phyloP scores from a whole-genome alignment of 2,329 filamentous ascomycete genomes.

The Xylaria sp. region DNA sequence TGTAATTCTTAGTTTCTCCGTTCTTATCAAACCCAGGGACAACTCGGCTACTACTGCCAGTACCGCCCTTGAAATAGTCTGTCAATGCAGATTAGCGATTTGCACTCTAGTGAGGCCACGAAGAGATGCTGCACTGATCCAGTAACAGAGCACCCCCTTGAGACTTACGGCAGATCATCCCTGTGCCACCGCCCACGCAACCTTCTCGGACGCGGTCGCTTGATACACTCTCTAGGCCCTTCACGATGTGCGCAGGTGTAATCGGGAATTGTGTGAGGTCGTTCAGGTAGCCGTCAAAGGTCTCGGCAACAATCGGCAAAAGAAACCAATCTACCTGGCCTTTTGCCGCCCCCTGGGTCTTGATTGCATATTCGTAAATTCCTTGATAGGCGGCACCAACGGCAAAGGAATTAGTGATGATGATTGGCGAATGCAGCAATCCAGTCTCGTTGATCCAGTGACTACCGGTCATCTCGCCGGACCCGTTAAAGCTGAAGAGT shows the following conservation, averaged over 20 bases:
- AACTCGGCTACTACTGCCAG: constrained; percentile 69
- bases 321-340: constrained; percentile 64
- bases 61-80: constrained; percentile 74
- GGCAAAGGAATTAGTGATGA: constrained; percentile 68
- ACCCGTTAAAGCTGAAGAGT: constrained; percentile 72
- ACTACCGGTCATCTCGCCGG: constrained; percentile 70
- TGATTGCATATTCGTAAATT: constrained; percentile 66
- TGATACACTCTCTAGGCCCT: constrained; percentile 63
- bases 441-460: constrained; percentile 73
- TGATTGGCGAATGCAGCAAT: constrained; percentile 67
- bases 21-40: constrained; percentile 59
- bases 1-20: constrained; percentile 60
- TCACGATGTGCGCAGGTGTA: constrained; percentile 63
- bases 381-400: constrained; percentile 70
- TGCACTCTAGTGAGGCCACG: neutral
- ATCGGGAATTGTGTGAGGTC: constrained; percentile 67
- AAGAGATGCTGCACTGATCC: neutral
- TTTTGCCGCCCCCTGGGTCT: constrained; percentile 56
- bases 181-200: constrained; percentile 73
- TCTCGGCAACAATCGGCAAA: constrained; percentile 70
- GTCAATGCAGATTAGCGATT: constrained; percentile 5
- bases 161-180: constrained; percentile 51
- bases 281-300: constrained; percentile 71
- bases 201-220: constrained; percentile 68
- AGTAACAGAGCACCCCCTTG: neutral